Base-by-base conservation (phyloP, 768 basidiomycete species). In the Macrolepiota albuminosa region DNA sequence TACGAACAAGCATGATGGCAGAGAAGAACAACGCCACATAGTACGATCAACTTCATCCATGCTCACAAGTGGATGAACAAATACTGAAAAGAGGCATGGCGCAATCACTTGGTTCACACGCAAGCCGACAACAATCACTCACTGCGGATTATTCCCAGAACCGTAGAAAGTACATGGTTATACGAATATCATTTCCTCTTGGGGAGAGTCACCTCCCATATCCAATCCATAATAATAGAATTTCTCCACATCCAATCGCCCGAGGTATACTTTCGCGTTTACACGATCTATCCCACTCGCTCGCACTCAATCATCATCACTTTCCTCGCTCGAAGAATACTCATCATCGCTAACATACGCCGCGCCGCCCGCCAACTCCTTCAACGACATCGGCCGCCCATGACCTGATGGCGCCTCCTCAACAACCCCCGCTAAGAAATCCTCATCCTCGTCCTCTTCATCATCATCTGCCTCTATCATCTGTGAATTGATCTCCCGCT, bases 371-470 rank as follows among this genome's bases (percentile, higher is more conserved):
- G 61, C 69, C 54, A 68, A 48, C 58, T 66, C 59, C 45, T 61
- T 58, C 56, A 61, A 24, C 10, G 66, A 64, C 50, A 66, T 54
- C 29, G 66, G 66, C 39, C 48, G 50, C 13, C 66, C 66, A 29
- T 59, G 60, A 18, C 54, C 39, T 6, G 56, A 16, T 3, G 61
- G 58, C 31, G 55, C 66, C 33, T 65, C 56, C 43, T 63, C 62
- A 61, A 78, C 70, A 26, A 71, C 80, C 58, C 70, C 73, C n/a
- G 73, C 76, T 45, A 81, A 70, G 60, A 81, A 81, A 64, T 84
- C 83, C n/a, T 81, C 83, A n/a, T 80, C 81, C 24, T 81, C 83
- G 11, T 80, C 81, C 24, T 73, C 70, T 29, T 76, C 80, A n/a
- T 81, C 83, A 24, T 76, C 80, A 21, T 81, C 83, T 26, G 74